Evolutionary conservation across 2,329 filamentous ascomycete genomes (phyloP), one percentile per base, ranked within the genome.

Genomic region (Xylaria sp.): DNA sequence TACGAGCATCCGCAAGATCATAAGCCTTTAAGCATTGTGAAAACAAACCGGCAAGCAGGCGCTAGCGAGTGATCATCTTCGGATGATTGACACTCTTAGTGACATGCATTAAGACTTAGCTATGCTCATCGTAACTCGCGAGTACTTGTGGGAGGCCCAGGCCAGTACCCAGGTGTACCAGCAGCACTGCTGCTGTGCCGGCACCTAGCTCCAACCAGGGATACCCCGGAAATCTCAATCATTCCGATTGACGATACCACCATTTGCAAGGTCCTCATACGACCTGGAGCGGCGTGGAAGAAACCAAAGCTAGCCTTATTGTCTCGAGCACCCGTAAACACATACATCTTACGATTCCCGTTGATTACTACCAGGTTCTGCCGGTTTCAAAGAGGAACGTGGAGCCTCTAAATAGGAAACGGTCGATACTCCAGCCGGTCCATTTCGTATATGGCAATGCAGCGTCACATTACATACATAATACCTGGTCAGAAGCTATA

Each of bases 381-480:
- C 57, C 56, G 64, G 65, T 72, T 73, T 69, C 69, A 71, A 67
- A 68, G 27, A 34, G 12, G 67, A 36, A 69, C 61, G 21, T 54
- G 19, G 34, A 50, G 32, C 60, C 60, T 68, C 45, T 64, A 39
- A 69, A 61, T 50, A 53, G 60, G 61, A 56, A 64, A 57, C 62
- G 54, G 63, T 48, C 42, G 21, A 50, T 65, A 61, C 36, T 47
- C 50, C 51, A 57, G 53, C 19, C 51, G 61, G 53, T 51, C 51
- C 34, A 60, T 61, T 65, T 50, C 39, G 57, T 55, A 50, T 56
- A 53, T 47, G 47, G 36, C 55, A 61, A 64, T 57, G 58, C 61
- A 68, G 69, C 61, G 72, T 73, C 67, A 64, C 70, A 74, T 74
- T 39, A 63, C 61, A 67, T 61, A 42, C 45, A 42, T 51, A n/a